Conservation (phyloP, 495 filamentous ascomycete species). For the Neurospora sp. region DNA sequence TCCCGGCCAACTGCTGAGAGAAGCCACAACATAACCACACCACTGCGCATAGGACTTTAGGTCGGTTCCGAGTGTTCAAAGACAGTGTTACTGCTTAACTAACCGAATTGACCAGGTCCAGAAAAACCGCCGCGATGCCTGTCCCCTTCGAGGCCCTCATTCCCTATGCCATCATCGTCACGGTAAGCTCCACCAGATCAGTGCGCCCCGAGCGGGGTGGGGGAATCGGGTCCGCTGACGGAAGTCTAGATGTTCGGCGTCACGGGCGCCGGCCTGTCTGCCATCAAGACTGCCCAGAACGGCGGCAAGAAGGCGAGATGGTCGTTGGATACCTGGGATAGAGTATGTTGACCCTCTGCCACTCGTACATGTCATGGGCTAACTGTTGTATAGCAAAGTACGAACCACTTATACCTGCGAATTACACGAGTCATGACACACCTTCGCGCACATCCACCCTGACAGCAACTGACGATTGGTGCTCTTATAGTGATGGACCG, state of each 20-base stretch:
- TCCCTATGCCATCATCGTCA: constrained; percentile 84
- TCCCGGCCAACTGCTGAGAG: constrained; percentile 2
- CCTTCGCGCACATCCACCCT: background rate
- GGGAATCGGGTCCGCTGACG: constrained; percentile 18
- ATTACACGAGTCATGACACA: background rate
- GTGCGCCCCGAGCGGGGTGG: constrained; percentile 10
- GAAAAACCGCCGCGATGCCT: constrained; percentile 54
- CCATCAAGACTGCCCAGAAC: constrained; percentile 68
- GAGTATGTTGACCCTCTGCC: constrained; percentile 48
- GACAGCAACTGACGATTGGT: constrained; percentile 14
- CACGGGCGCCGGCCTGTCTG: constrained; percentile 64
- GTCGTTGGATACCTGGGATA: constrained; percentile 87
- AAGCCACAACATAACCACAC: constrained; percentile 5
- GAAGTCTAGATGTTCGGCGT: constrained; percentile 74
- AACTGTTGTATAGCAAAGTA: constrained; percentile 61
- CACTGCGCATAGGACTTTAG: constrained; percentile 10
- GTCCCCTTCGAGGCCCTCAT: constrained; percentile 93
- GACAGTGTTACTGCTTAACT: background rate
- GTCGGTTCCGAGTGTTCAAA: constrained; percentile 6
- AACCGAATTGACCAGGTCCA: constrained; percentile 14
- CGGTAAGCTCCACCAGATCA: constrained; percentile 44
- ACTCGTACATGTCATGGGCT: constrained; percentile 11
- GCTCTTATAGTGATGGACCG: constrained; percentile 84
- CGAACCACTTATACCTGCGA: constrained; percentile 16
- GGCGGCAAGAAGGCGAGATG: constrained; percentile 79